Evolutionary conservation across 1,139 yeast species (phyloP).

Genomic region (Hyphopichia burtonii): DNA sequence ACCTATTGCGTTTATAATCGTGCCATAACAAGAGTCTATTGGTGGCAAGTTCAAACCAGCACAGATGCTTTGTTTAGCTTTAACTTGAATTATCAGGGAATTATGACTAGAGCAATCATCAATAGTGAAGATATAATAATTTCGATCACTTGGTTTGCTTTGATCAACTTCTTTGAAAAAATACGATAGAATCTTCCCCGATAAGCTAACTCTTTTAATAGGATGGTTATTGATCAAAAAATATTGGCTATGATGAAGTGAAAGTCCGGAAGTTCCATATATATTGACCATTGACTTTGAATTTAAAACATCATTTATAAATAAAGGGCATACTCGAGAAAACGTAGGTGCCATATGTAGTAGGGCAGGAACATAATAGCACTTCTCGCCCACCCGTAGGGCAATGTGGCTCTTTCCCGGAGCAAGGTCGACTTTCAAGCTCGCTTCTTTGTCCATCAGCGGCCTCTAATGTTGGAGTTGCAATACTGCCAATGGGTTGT

Average conservation of each 20-base stretch:
- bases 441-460: too few species aligned
- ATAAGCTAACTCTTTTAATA: slow-evolving; percentile 19
- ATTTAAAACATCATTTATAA: slow-evolving; percentile 23
- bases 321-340: slow-evolving; percentile 22
- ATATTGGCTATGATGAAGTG: slow-evolving; percentile 10
- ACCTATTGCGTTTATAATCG: not conserved
- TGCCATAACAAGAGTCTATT: not conserved
- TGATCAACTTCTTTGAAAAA: not conserved
- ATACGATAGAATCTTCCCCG: slow-evolving; percentile 26
- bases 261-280: slow-evolving; percentile 20
- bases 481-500: too few species aligned
- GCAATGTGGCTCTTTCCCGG: slow-evolving; percentile 32
- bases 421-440: slow-evolving; percentile 20
- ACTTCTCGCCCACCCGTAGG: slow-evolving; percentile 17
- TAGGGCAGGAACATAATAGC: slow-evolving; percentile 31
- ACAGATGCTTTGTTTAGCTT: not conserved
- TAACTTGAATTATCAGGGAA: slow-evolving; percentile 5
- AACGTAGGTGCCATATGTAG: slow-evolving; percentile 32
- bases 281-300: slow-evolving; percentile 15
- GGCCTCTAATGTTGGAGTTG: too few species aligned
- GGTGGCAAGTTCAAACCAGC: slow-evolving; percentile 1
- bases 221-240: slow-evolving; percentile 37
- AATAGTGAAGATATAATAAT: slow-evolving; percentile 10
- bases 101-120: slow-evolving; percentile 23
- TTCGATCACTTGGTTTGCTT: not conserved